Evolutionary conservation across 2,329 filamentous ascomycete species (phyloP).

Genomic region (Aspergillus neotritici): DNA sequence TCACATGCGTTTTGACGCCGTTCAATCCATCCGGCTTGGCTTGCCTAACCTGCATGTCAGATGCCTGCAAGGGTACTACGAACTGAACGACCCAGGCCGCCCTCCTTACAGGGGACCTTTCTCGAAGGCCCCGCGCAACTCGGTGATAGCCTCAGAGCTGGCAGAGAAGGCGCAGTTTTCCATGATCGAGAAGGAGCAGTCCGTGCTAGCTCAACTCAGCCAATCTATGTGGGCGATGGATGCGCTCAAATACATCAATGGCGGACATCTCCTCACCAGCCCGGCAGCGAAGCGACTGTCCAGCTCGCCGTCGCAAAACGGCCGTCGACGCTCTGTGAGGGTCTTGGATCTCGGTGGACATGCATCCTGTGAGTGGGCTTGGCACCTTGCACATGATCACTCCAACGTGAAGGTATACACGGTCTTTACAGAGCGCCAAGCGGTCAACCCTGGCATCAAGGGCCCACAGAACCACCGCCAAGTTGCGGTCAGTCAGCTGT

Average conservation of each 20-base stretch:
- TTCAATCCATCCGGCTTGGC: constrained; percentile 76
- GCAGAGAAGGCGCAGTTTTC: constrained; percentile 39
- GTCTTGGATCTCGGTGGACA: constrained; percentile 86
- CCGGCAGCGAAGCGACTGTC: constrained; percentile 41
- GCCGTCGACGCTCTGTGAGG: constrained; percentile 48
- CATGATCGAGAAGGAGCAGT: constrained; percentile 65
- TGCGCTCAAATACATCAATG: constrained; percentile 55
- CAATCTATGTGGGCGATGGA: constrained; percentile 58
- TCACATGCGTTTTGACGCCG: constrained; percentile 76
- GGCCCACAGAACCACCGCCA: constrained; percentile 84
- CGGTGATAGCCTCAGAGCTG: constrained; percentile 57
- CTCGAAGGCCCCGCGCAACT: constrained; percentile 68
- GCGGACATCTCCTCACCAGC: constrained; percentile 55
- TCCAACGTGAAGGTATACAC: constrained; percentile 84
- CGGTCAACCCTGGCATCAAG: constrained; percentile 67
- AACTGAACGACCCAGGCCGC: constrained; percentile 65
- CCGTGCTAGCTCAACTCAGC: constrained; percentile 67
- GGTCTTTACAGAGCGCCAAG: constrained; percentile 69
- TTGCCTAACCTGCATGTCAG: constrained; percentile 68
- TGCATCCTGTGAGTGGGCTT: constrained; percentile 86
- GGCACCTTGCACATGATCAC: constrained; percentile 83
- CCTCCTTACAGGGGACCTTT: constrained; percentile 64
- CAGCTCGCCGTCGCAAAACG: constrained; percentile 21
- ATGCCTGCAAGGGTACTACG: constrained; percentile 78
- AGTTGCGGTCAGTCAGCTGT: constrained; percentile 69